Base-by-base conservation (phyloP, 2,329 filamentous ascomycete genomes). In the Lasiodiplodia sp. region DNA sequence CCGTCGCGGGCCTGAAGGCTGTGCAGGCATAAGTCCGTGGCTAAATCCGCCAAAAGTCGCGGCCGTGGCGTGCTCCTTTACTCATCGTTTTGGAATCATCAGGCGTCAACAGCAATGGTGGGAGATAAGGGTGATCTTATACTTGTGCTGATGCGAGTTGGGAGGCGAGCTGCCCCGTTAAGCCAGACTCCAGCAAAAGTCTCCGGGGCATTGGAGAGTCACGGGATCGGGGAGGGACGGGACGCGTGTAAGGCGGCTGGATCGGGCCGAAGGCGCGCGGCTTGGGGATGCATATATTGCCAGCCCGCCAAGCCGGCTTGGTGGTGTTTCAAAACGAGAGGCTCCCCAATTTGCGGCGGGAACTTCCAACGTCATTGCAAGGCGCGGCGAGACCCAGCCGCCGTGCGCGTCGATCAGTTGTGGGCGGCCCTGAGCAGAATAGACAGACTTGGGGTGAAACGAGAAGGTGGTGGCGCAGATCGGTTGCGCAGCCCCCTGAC, bases 401-500 rank as follows among this genome's bases (percentile, higher is more conserved):
- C 40, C 6, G 40, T 44, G 40, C 40, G 40, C 40, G 44, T 18
- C 31, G 47, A 64, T 52, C 44, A 37, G 58, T 38, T 47, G 47
- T 23, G 21, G 37, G 4, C 37, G 57, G 31, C 28, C 47, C 40
- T 49, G 58, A 40, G 58, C 28, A 52, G 51, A 64, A 64, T 64
- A 64, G 60, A 49, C 51, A 52, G 44, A 52, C 18, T 52, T 21
- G 16, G 31, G 11, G 28, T 64, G 60, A 38, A 64, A 64, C 60
- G 25, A 40, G 44, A 2, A 52, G 47, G 44, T n/a, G n/a, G 25
- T 31, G 12, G 31, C 18, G 44, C 28, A 6, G 60, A 64, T 64
- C 60, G 47, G 28, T 52, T 38, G 58, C 28, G 28, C 40, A 38
- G 47, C 60, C 60, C 44, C 60, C 60, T 64, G 60, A 64, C 44